A percentile compares a stretch with the other conserved stretches of the same genome.
phyloP scores from a whole-genome alignment of 192 early-diverging fungal genomes.

The Umbelopsis ramanniana region DNA sequence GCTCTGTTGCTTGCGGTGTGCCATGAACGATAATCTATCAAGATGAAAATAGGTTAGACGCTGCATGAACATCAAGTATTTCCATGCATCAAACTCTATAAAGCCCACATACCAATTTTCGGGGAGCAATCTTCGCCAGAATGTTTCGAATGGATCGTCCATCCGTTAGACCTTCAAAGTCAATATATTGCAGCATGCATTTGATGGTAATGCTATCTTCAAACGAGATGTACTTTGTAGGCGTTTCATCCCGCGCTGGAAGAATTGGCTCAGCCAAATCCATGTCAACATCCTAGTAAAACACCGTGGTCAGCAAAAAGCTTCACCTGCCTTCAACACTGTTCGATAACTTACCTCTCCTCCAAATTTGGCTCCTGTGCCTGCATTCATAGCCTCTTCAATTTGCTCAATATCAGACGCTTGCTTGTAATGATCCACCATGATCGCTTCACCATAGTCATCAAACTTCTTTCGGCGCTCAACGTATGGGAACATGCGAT shows the following conservation, averaged over 20 bases:
- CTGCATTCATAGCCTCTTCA: constrained; percentile 26
- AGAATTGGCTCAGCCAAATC: constrained; percentile 46
- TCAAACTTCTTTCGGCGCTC: constrained; percentile 86
- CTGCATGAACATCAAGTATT: neutral
- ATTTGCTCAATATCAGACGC: constrained; percentile 61
- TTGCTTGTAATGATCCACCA: constrained; percentile 38
- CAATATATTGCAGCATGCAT: constrained; percentile 84
- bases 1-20: constrained; percentile 66
- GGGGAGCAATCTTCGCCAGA: constrained; percentile 75
- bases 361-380: constrained; percentile 36
- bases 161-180: constrained; percentile 92
- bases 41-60: neutral
- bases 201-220: constrained; percentile 62
- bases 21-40: constrained; percentile 86
- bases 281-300: constrained; percentile 35
- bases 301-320: neutral
- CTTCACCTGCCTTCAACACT: neutral
- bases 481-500: constrained; percentile 85
- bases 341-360: constrained; percentile 29
- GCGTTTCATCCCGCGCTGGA: constrained; percentile 69
- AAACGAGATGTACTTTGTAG: constrained; percentile 79
- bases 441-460: constrained; percentile 70
- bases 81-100: too few relatives aligned
- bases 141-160: constrained; percentile 87
- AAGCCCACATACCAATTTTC: constrained; percentile 70